Evolutionary conservation across 805 yeast species (phyloP), one percentile per base, ranked within the genome.

Genomic region (Ogataea pini): DNA sequence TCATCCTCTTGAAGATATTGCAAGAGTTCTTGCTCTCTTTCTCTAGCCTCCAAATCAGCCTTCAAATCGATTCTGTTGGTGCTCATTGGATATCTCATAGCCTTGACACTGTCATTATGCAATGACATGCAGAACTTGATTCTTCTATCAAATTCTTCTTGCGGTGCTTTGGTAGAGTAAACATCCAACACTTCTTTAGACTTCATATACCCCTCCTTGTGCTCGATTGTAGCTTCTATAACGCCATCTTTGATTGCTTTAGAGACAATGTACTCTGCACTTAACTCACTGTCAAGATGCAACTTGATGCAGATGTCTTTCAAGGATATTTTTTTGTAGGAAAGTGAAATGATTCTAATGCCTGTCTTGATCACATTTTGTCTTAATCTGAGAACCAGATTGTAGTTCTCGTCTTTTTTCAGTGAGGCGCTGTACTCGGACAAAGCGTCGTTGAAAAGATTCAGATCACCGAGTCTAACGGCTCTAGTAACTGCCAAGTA

Each of bases 301-400:
- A 94, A 79, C 64, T 92, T 89, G 60, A 94, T 79, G 69, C 99
- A 94, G 48, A 94, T 90, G 64, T 94, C 99, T 68, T 86, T 87
- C 60, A 94, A 77, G 3, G 97, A 88, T 52, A 94, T 94, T 65
- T 82, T 84, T 51, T 94, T 86, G 72, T 94, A 94, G 6, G 97
- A 84, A 60, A 94, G 73, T 10, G 96, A 88, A 62, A 94, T 89
- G 61, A 89, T 86, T 68, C 98, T 81, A 52, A 94, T 89, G 63
- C 99, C 99, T 1, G 99, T 91, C 72, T 92, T 94, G 70, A 94
- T 94, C 52, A 94, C 99, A 67, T 92, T 94, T 64, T 96, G 96
- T 67, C 97, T 86, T 63, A 94, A 77, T 62, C 98, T 82, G 39
- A 89, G 77, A 38, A 94, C 94, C 59, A 94, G 77, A 33, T 89